Percentiles rank a stretch among this genome's conserved stretches.
These are phyloP conservation scores for Fusarium udum DNA, from an alignment of 2,329 filamentous ascomycete genomes.

Conservation along the genomic window DNA sequence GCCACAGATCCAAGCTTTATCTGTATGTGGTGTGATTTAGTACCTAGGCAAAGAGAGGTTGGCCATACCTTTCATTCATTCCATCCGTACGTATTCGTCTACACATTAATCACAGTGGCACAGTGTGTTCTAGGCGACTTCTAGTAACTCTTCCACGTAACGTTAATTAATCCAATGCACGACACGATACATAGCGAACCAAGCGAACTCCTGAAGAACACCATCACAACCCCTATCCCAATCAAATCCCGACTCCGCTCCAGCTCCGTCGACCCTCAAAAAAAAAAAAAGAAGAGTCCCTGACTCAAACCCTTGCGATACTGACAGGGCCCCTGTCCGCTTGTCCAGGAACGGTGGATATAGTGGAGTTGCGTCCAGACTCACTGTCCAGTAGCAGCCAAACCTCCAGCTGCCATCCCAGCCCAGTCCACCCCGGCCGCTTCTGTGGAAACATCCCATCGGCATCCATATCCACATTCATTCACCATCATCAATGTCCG, in stretches of 20 bases:
- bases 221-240: constrained; percentile 11
- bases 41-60: not conserved
- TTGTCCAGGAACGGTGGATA: constrained; percentile 41
- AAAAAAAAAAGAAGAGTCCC: constrained; percentile 22
- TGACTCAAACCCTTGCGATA: constrained; percentile 41
- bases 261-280: constrained; percentile 18
- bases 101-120: not conserved
- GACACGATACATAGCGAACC: constrained; percentile 36
- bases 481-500: constrained; percentile 20
- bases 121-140: not conserved
- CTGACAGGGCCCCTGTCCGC: constrained; percentile 5
- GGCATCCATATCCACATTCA: constrained; percentile 1
- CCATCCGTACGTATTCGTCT: not conserved
- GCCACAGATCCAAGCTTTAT: not conserved
- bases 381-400: constrained; percentile 27
- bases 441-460: constrained; percentile 39
- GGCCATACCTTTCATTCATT: not conserved
- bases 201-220: constrained; percentile 37
- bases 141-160: constrained; percentile 21
- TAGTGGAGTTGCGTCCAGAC: constrained; percentile 33
- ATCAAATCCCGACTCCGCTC: constrained; percentile 27
- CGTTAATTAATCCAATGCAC: constrained; percentile 36
- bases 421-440: constrained; percentile 22
- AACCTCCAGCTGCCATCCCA: constrained; percentile 22
- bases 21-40: not conserved